phyloP scores from a whole-genome alignment of 305 asterid genomes.

The Rubia peregrina region DNA sequence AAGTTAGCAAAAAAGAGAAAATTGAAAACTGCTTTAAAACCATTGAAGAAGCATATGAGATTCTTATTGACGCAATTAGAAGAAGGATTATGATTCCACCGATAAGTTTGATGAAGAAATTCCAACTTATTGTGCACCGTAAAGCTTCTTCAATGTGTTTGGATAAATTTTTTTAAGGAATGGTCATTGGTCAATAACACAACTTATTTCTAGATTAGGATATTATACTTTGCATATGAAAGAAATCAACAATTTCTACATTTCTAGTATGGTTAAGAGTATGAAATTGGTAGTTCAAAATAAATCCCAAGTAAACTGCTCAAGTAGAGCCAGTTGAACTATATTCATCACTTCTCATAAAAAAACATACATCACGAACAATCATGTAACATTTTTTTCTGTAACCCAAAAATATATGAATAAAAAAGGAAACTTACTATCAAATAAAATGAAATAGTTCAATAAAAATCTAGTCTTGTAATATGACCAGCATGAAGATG shows the following conservation, averaged over 20 bases:
- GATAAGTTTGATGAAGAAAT: constrained; percentile 98
- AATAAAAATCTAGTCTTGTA: background rate
- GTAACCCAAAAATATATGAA: constrained; percentile 28
- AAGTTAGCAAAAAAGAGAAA: constrained; percentile 87
- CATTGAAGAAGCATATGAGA: constrained; percentile 88
- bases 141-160: constrained; percentile 82
- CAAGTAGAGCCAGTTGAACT: no score
- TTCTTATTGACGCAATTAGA: constrained; percentile 71
- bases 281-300: no score
- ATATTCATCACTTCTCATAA: no score
- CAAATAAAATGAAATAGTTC: background rate
- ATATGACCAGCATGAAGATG: constrained; percentile 61
- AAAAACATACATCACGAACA: no score
- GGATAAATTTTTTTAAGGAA: constrained; percentile 95
- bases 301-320: no score
- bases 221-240: constrained; percentile 65
- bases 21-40: constrained; percentile 84
- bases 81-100: constrained; percentile 93
- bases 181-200: constrained; percentile 89
- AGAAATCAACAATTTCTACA: constrained; percentile 77
- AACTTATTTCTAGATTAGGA: constrained; percentile 65
- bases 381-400: no score
- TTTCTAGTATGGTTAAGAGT: constrained; percentile 93
- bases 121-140: constrained; percentile 78
- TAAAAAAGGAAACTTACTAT: no score